Base-by-base conservation (phyloP, 192 early-diverging fungal species). In the Entomortierella beljakovae region DNA sequence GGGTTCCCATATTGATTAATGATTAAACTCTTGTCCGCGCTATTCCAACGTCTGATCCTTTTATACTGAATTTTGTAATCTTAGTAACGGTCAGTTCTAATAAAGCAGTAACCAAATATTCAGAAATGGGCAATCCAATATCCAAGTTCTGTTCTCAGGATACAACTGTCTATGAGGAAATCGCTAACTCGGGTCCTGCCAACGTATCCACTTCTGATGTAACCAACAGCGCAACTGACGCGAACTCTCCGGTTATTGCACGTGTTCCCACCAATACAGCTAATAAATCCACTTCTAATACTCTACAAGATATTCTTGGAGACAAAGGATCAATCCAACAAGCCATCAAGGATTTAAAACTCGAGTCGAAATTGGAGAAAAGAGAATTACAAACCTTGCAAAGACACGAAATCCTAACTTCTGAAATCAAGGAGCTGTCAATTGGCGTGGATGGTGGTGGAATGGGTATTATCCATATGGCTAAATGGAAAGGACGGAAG, bases 361-460 rank as follows among this genome's bases (percentile, higher is more conserved):
- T n/a, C n/a, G n/a, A n/a, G n/a, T 57, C 61, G 1, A 52, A 42
- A 3, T 49, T 70, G 49, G 54, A 61, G 0, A 57, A 64, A 34
- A 67, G 64, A 6, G 75, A 79, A 37, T 57, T 50, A 20, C 26
- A 48, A 37, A 9, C 70, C 13, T 50, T 79, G 13, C 33, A 70
- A 4, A 35, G 2, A 0, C 69, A 70, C 51, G 67, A 64, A 57
- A 79, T 79, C 29, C 75, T 62, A 2, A 35, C 75, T 28, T 35
- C 55, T 10, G 75, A 79, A 57, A 79, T 79, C 57, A 61, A 79
- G 43, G 65, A 65, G 7, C 28, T 79, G 8, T 65, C 75, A 5
- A 79, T 79, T 22, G 75, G 75, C 28, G 62, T 79, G 5, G 75
- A 79, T 29, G 75, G 57, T 7, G 75, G 75, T 6, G 75, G 75